phyloP scores from a whole-genome alignment of 1,284 basidiomycete species.

The Leccinum holopus region DNA sequence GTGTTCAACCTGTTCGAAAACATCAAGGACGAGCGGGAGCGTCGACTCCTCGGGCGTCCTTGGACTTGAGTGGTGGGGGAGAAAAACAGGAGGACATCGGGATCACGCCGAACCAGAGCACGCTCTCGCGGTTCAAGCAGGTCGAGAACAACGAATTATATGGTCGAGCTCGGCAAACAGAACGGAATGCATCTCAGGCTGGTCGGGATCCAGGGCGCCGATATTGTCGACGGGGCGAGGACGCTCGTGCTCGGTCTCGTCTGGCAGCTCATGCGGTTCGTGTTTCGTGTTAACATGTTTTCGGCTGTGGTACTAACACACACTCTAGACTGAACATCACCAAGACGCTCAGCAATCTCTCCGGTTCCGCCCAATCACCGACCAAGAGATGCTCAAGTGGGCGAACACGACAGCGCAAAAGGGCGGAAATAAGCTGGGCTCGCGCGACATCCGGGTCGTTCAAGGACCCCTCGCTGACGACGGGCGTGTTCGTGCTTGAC shows the following conservation, averaged over 20 bases:
- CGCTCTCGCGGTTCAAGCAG: constrained; percentile 91
- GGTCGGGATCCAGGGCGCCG: constrained; percentile 96
- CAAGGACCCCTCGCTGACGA: constrained; percentile 91
- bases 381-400: constrained; percentile 95
- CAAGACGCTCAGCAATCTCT: constrained; percentile 82
- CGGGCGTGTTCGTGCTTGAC: constrained; percentile 92
- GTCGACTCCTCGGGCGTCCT: constrained; percentile 38
- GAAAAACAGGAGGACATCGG: constrained; percentile 77
- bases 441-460: constrained; percentile 81
- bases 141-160: constrained; percentile 98
- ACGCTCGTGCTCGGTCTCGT: constrained; percentile 95
- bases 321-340: constrained; percentile 77
- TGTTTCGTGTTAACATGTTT: not conserved
- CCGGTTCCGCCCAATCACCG: constrained; percentile 75
- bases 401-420: constrained; percentile 88
- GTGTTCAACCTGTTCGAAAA: constrained; percentile 98
- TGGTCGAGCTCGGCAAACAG: constrained; percentile 88
- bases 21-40: constrained; percentile 81
- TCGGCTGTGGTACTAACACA: not conserved
- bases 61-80: constrained; percentile 44
- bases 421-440: constrained; percentile 52
- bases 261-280: constrained; percentile 95
- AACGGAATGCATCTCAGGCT: constrained; percentile 82
- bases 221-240: constrained; percentile 91
- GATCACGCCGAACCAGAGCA: constrained; percentile 76